Conservation (phyloP, 495 filamentous ascomycete species). For the Penicillium silybi region DNA sequence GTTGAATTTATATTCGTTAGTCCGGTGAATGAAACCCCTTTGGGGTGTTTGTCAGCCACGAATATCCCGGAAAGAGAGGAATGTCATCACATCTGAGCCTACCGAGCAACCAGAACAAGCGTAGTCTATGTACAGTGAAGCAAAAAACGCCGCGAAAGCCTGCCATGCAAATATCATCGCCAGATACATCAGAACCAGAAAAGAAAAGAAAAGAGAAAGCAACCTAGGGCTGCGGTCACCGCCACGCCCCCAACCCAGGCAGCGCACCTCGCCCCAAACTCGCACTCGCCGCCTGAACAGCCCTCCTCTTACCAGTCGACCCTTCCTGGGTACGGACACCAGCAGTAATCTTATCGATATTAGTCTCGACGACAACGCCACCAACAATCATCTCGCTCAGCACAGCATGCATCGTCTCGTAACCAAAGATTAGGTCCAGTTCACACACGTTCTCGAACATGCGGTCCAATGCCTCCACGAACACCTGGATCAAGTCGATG, state of each 20-base stretch:
- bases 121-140: slow-evolving; percentile 3
- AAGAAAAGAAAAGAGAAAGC: neutral
- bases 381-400: slow-evolving; percentile 95
- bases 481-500: slow-evolving; percentile 95
- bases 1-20: neutral
- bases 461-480: slow-evolving; percentile 90
- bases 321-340: slow-evolving; percentile 82
- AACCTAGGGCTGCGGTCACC: slow-evolving; percentile 17
- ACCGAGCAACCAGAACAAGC: neutral
- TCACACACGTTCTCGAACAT: slow-evolving; percentile 99
- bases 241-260: slow-evolving; percentile 41
- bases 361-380: slow-evolving; percentile 92
- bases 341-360: slow-evolving; percentile 77
- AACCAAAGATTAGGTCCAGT: slow-evolving; percentile 96
- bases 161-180: neutral
- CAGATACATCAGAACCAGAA: neutral
- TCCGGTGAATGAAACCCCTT: neutral
- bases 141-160: slow-evolving; percentile 1
- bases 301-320: slow-evolving; percentile 64
- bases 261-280: slow-evolving; percentile 36
- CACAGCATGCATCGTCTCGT: slow-evolving; percentile 90
- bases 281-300: slow-evolving; percentile 42
- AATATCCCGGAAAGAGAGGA: neutral
- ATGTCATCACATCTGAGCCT: neutral
- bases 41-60: neutral